Base-by-base conservation (phyloP, 73 alveolate genomes). In the Symbiodinium pilosum region DNA sequence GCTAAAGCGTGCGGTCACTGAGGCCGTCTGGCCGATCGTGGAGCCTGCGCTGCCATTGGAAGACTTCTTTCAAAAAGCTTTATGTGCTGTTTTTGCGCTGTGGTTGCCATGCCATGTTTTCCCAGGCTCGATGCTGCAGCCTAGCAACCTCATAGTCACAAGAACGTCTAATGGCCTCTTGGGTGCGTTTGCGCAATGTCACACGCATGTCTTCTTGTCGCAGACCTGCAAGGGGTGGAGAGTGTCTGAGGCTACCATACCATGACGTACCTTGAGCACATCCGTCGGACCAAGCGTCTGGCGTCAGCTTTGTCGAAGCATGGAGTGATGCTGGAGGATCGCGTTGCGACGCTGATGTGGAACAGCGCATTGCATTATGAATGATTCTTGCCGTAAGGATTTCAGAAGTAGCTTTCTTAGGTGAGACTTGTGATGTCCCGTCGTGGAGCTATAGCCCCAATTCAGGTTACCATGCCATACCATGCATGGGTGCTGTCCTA, bases 401-500 rank as follows among this genome's bases (percentile, higher is more conserved):
- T 47, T 47, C 21, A 47, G n/a, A 47, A 47, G 14, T 14, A 47
- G 14, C 59, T 9, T 47, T 14, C 59, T 47, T n/a, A n/a, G n/a
- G n/a, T n/a, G n/a, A n/a, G n/a, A n/a, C n/a, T n/a, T n/a, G n/a
- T n/a, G n/a, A n/a, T n/a, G n/a, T n/a, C n/a, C n/a, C n/a, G n/a
- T n/a, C n/a, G n/a, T n/a, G n/a, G n/a, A n/a, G n/a, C n/a, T n/a
- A n/a, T n/a, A n/a, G n/a, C n/a, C n/a, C n/a, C n/a, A n/a, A n/a
- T 8, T 30, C 7, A 93, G 91, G 98, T 44, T 93, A 93, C 87
- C 98, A 93, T 93, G 98, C 93, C 36, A 93, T 93, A n/a, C 98
- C 98, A 12, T 93, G 98, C 81, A 47, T 93, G 98, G 98, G 98
- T 18, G 98, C 98, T 12, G 98, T 93, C 91, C 85, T 93, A 52